Conservation (phyloP, 345 rosid genomes). For the Hibiscus tridactylites region DNA sequence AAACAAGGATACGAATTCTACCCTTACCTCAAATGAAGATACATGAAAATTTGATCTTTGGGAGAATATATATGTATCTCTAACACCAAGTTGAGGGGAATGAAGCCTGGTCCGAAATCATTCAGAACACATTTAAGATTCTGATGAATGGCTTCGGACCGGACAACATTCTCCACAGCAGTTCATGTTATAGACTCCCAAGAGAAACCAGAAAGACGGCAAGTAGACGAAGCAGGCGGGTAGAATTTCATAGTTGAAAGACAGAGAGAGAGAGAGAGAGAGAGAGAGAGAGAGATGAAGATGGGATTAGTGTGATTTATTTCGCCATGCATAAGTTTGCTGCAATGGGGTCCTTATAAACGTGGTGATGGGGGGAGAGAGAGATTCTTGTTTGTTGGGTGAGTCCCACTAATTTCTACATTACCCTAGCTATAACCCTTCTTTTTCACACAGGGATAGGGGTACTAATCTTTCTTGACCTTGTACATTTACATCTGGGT, state of each 20-base stretch:
- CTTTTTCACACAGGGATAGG: slow-evolving; percentile 20
- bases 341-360: slow-evolving; percentile 22
- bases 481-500: too few relatives aligned
- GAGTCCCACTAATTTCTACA: slow-evolving; percentile 38
- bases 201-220: slow-evolving; percentile 4
- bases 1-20: too few relatives aligned
- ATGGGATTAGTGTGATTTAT: neutral
- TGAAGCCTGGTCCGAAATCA: slow-evolving; percentile 98
- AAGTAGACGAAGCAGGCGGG: neutral
- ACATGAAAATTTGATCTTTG: too few relatives aligned
- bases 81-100: slow-evolving; percentile 61
- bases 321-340: slow-evolving; percentile 26
- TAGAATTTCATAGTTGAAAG: neutral
- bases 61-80: neutral
- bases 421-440: neutral
- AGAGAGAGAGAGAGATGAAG: neutral
- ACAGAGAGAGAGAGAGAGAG: neutral
- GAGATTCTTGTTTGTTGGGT: slow-evolving; percentile 8
- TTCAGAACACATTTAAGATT: slow-evolving; percentile 10
- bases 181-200: slow-evolving; percentile 13
- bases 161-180: slow-evolving; percentile 77
- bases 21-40: too few relatives aligned
- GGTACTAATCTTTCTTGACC: too few relatives aligned
- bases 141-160: slow-evolving; percentile 59
- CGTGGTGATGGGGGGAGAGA: slow-evolving; percentile 3